Evolutionary conservation across 768 basidiomycete species (phyloP), one percentile per base, ranked within the genome.

Genomic region (Sarcomyxa edulis): DNA sequence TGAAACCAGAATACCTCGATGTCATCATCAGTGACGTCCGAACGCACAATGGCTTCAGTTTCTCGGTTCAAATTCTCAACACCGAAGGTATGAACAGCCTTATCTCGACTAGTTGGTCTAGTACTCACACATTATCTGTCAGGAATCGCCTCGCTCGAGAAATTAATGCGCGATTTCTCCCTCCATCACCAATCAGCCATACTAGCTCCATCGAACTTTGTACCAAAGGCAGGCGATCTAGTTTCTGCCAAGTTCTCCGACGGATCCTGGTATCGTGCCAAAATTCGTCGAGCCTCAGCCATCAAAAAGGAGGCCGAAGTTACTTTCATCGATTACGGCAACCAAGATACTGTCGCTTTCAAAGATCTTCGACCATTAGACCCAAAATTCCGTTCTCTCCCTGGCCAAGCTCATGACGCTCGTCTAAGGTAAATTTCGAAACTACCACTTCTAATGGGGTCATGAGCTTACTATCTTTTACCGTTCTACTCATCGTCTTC

Each of bases 191-290:
- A 77, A 31, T 74, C 78, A 29, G 71, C 81, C 10, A 61, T 73
- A 3, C 55, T 70, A 15, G 58, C 74, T 12, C 71, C 86, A 4
- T 49, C 82, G n/a, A 76, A 73, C 35, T 94, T 92, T 52, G 66
- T 69, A 4, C 95, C 95, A 1, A 81, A 78, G 54, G 78, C 74
- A 14, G 93, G 93, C 6, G 93, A 97, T 40, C 69, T 97, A 19
- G 89, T 99, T 12, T 91, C 90, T 9, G 95, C 93, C 12, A 92
- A 92, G 55, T 97, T 97, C 63, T 87, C 85, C 33, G 87, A 96
- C 52, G 89, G 89, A 6, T 69, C 83, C 33, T 99, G 95, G 96
- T 97, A 98, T 61, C 86, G 95, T 36, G 95, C 95, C 30, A 88
- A 81, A 65, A 82, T 97, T 44, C 84, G 86, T 37, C 75, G 88